These are phyloP conservation scores for Endothia cerciana DNA, from an alignment of 2,329 filamentous ascomycete genomes.

Conservation along the genomic window DNA sequence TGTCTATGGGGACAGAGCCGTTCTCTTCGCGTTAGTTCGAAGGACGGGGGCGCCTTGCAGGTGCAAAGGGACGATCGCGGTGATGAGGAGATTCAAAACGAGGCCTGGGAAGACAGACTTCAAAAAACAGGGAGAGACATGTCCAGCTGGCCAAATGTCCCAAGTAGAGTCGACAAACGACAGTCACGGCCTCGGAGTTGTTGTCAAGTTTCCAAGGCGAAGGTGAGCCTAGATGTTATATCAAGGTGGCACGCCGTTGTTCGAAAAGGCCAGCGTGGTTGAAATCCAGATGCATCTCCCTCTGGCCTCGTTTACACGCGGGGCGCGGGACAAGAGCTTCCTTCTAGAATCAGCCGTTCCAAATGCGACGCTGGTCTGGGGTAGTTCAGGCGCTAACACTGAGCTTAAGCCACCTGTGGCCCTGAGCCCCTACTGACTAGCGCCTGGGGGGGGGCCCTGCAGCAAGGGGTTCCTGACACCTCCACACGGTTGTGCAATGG, in stretches of 20 bases:
- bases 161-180: not conserved
- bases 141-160: constrained; percentile 19
- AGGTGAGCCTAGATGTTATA: not conserved
- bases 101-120: constrained; percentile 15
- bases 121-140: constrained; percentile 25
- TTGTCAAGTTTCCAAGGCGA: constrained; percentile 10
- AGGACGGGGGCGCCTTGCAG: not conserved
- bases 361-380: constrained; percentile 4
- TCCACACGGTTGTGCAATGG: not conserved
- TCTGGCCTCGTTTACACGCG: constrained; percentile 9
- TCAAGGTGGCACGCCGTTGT: constrained; percentile 28
- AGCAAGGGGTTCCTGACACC: not conserved
- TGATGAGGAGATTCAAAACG: not conserved
- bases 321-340: constrained; percentile 3
- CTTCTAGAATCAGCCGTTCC: not conserved
- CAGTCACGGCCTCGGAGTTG: constrained; percentile 10
- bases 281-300: constrained; percentile 2
- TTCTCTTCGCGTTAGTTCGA: not conserved
- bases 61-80: not conserved
- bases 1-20: constrained; percentile 12
- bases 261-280: constrained; percentile 53
- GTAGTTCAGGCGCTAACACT: not conserved
- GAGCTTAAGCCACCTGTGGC: constrained; percentile 6
- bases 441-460: not conserved
- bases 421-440: not conserved